Conservation (phyloP, 2,329 filamentous ascomycete genomes). For the Cladorrhinum sp. region DNA sequence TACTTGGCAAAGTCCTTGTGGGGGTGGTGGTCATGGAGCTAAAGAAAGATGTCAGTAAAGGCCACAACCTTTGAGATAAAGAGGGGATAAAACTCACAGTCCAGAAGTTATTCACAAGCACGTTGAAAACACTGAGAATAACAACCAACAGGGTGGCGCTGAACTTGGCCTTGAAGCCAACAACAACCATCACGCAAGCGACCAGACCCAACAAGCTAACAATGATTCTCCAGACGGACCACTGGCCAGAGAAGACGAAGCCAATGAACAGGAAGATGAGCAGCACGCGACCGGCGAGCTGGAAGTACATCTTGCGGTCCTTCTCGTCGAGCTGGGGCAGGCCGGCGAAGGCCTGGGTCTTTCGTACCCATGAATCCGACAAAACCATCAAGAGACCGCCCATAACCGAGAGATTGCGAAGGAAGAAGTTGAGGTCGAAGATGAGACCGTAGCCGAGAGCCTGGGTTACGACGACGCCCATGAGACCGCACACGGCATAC, state of each 20-base stretch:
- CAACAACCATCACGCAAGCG: slow-evolving; percentile 96
- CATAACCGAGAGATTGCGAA: slow-evolving; percentile 96
- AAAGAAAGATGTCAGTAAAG: slow-evolving; percentile 5
- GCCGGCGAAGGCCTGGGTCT: slow-evolving; percentile 93
- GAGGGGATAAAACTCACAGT: slow-evolving; percentile 64
- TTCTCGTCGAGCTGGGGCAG: slow-evolving; percentile 95
- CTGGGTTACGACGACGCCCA: slow-evolving; percentile 87
- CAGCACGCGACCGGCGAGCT: slow-evolving; percentile 90
- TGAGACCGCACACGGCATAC: slow-evolving; percentile 85
- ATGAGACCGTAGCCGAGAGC: slow-evolving; percentile 96
- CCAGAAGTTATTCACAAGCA: slow-evolving; percentile 99
- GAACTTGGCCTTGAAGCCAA: slow-evolving; percentile 99
- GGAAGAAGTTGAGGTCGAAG: slow-evolving; percentile 99
- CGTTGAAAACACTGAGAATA: slow-evolving; percentile 93
- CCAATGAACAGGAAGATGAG: slow-evolving; percentile 97
- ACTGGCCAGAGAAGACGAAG: slow-evolving; percentile 92
- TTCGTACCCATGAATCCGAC: slow-evolving; percentile 96
- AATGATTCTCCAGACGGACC: slow-evolving; percentile 82
- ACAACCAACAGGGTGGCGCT: slow-evolving; percentile 93
- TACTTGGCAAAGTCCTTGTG: slow-evolving; percentile 99
- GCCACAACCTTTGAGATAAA: not conserved
- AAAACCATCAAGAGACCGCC: slow-evolving; percentile 97
- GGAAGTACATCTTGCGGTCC: slow-evolving; percentile 99
- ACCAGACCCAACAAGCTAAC: slow-evolving; percentile 83
- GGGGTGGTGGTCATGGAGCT: slow-evolving; percentile 96